phyloP scores from a whole-genome alignment of 2,329 filamentous ascomycete genomes.

The Keithomyces neogunnii region DNA sequence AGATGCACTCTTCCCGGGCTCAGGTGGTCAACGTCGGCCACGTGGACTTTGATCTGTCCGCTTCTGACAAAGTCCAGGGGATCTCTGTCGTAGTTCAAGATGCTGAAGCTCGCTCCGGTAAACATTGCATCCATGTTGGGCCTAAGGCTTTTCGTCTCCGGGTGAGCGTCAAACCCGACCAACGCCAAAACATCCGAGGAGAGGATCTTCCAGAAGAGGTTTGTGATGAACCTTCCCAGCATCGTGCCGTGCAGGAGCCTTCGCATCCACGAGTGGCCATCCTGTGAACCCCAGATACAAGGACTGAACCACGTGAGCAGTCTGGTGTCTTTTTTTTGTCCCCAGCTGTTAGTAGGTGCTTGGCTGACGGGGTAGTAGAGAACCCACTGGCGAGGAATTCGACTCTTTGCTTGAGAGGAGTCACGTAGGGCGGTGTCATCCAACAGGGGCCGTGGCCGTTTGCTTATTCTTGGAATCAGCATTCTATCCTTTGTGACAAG shows the following conservation, averaged over 20 bases:
- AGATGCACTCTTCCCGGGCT: conserved; percentile 39
- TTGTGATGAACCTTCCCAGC: conserved; percentile 46
- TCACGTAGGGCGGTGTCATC: conserved; percentile 53
- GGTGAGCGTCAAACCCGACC: conserved; percentile 46
- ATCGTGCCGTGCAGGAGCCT: conserved; percentile 48
- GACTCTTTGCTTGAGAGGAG: conserved; percentile 57
- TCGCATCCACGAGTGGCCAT: conserved; percentile 48
- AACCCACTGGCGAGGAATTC: conserved; percentile 54
- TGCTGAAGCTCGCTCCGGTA: conserved; percentile 45
- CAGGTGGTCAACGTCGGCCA: conserved; percentile 42
- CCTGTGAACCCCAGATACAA: conserved; percentile 60
- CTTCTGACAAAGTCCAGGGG: conserved; percentile 47
- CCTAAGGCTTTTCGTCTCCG: conserved; percentile 43
- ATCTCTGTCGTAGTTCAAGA: conserved; percentile 50
- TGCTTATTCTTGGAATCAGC: conserved; percentile 12
- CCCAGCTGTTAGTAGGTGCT: not conserved
- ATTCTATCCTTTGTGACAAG: not conserved
- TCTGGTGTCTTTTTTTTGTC: conserved; percentile 44
- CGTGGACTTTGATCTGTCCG: conserved; percentile 43
- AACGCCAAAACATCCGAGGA: conserved; percentile 44
- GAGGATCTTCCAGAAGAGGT: conserved; percentile 50
- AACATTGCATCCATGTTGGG: conserved; percentile 44
- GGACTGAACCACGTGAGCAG: conserved; percentile 68
- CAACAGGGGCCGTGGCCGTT: conserved; percentile 50
- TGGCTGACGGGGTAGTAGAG: too few relatives aligned